These are phyloP conservation scores for Pseudocercospora cruenta DNA, from an alignment of 2,329 filamentous ascomycete species.

Conservation along the genomic window DNA sequence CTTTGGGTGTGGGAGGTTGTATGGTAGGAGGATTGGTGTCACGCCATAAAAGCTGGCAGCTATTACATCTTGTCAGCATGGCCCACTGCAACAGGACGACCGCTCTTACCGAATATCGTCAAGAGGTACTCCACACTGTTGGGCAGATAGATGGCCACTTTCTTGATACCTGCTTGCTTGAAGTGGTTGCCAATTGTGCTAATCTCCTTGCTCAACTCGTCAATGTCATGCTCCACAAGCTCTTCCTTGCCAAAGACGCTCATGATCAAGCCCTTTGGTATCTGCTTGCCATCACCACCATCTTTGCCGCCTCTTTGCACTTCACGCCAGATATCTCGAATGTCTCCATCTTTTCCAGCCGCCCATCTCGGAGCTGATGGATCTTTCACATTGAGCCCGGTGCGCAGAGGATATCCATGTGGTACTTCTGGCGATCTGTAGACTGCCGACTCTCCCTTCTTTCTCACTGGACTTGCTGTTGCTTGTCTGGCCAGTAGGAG, in stretches of 20 bases:
- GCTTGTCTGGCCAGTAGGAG: conserved; percentile 87
- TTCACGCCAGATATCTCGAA: conserved; percentile 89
- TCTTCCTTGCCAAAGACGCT: conserved; percentile 79
- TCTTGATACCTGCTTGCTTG: conserved; percentile 68
- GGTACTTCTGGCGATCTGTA: conserved; percentile 85
- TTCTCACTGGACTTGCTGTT: conserved; percentile 74
- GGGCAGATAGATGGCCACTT: conserved; percentile 85
- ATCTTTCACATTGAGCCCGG: conserved; percentile 81
- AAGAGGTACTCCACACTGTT: conserved; percentile 89
- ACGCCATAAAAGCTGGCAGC: conserved; percentile 89
- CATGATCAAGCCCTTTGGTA: conserved; percentile 70
- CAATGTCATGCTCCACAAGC: conserved; percentile 69
- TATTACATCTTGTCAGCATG: conserved; percentile 35
- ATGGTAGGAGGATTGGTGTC: conserved; percentile 82
- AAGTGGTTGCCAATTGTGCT: conserved; percentile 80
- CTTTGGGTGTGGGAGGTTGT: conserved; percentile 70
- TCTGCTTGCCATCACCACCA: conserved; percentile 63
- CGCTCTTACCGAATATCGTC: conserved; percentile 68
- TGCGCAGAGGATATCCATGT: conserved; percentile 78
- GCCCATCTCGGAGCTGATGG: conserved; percentile 80
- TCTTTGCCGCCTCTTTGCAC: conserved; percentile 51
- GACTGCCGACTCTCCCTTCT: conserved; percentile 80
- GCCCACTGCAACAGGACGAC: background rate
- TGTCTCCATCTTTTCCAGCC: conserved; percentile 80
- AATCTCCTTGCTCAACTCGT: conserved; percentile 81